These are phyloP conservation scores for Citropsis articulata DNA, from an alignment of 345 rosid species.

Conservation along the genomic window DNA sequence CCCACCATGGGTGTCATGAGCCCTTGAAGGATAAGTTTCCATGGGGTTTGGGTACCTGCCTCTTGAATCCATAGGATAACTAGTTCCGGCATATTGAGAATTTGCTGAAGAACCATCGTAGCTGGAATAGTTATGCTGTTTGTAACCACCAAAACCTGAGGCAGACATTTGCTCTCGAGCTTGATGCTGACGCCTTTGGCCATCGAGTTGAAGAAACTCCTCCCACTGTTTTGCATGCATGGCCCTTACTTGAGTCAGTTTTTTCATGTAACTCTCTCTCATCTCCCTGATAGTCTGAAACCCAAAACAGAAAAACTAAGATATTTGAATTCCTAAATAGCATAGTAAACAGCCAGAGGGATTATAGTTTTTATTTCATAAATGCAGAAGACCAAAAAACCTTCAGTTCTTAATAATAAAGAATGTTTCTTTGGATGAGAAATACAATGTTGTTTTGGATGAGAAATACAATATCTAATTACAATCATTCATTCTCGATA, in stretches of 20 bases:
- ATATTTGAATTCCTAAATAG: conserved; percentile 26
- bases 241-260: conserved; percentile 57
- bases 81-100: conserved; percentile 53
- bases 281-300: conserved; percentile 83
- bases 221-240: conserved; percentile 76
- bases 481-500: not conserved
- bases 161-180: conserved; percentile 54
- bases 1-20: conserved; percentile 65
- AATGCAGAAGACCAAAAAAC: conserved; percentile 3
- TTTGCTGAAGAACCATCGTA: conserved; percentile 57
- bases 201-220: conserved; percentile 78
- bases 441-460: not conserved
- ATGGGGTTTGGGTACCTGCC: conserved; percentile 57
- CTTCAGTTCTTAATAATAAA: conserved; percentile 1
- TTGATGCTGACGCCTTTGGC: conserved; percentile 78
- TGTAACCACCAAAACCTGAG: conserved; percentile 62
- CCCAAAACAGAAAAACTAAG: conserved; percentile 38
- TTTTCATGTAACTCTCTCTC: conserved; percentile 82
- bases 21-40: conserved; percentile 67
- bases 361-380: conserved; percentile 6
- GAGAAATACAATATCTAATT: not conserved
- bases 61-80: conserved; percentile 56
- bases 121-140: conserved; percentile 67
- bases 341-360: conserved; percentile 6
- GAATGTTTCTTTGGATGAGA: not conserved